Evolutionary conservation across 2,329 filamentous ascomycete species (phyloP), one percentile per base, ranked within the genome.

Genomic region (Botrytis hyacinthi): DNA sequence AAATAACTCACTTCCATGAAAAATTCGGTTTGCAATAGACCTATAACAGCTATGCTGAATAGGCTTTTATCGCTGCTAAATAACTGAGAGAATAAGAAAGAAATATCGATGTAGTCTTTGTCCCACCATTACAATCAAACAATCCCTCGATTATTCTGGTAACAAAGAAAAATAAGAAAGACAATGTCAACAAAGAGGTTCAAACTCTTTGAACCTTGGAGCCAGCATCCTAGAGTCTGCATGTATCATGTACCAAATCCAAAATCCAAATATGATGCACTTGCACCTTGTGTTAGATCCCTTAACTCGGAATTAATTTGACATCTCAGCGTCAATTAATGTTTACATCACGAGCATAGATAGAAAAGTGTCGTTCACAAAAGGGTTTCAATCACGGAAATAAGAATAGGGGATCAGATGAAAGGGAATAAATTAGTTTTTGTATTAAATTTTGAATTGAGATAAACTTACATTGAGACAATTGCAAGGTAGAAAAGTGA

Each of bases 41-140:
- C 16, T 20, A 44, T 20, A 42, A 16, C 1, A 7, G 4, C 61
- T 42, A 29, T 29, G 9, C 14, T 9, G 6, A 5, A 61, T n/a
- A 3, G 12, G 1, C 22, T n/a, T 40, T 5, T 26, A 1, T 61
- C 3, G 22, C 12, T 26, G 22, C 5, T 0, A 61, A 16, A 62
- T n/a, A 9, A 62, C 2, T 62, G 22, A n/a, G 10, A 40, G 26
- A 18, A 16, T 10, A 61, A 4, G 2, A 57, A 32, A 0, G n/a
- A 32, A 9, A 9, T 4, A 0, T n/a, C 2, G 14, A 62, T 16
- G 2, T 0, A n/a, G 5, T 40, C 37, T 8, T 42, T n/a, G 35
- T 42, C 14, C 16, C 8, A n/a, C 26, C 12, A 0, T 14, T 5
- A 9, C 8, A 1, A 54, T n/a, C 22, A 62, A 37, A 42, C 3